These are phyloP conservation scores for Lonicera japonica DNA, from an alignment of 129 eudicot species.

Conservation along the genomic window DNA sequence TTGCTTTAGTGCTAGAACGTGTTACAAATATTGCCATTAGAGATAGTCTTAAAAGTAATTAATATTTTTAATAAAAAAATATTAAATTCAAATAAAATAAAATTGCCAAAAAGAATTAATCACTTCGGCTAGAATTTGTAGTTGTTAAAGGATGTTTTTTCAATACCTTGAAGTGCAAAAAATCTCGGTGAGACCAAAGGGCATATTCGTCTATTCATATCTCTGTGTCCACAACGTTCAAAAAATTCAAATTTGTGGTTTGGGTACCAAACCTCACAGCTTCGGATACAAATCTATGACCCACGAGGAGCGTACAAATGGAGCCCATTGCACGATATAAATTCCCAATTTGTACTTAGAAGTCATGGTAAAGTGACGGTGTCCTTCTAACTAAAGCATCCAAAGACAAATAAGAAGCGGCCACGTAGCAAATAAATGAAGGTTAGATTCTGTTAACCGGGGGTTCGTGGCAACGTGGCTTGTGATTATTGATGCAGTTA, in stretches of 20 bases:
- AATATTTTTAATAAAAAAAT: too few relatives aligned
- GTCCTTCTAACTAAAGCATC: not conserved
- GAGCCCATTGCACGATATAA: constrained; percentile 10
- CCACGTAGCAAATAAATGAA: not conserved
- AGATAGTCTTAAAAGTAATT: too few relatives aligned
- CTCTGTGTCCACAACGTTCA: constrained; percentile 30
- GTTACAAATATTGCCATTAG: too few relatives aligned
- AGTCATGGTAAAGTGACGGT: not conserved
- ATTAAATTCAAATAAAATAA: too few relatives aligned
- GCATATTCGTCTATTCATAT: constrained; percentile 2
- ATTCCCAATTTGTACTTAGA: not conserved
- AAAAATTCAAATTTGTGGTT: constrained; percentile 43
- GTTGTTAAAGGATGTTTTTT: too few relatives aligned
- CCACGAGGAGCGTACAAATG: constrained; percentile 25
- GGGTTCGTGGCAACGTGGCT: not conserved
- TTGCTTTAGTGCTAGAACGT: too few relatives aligned
- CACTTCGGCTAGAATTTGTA: too few relatives aligned
- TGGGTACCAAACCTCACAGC: constrained; percentile 44
- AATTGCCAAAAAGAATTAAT: too few relatives aligned
- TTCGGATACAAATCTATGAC: constrained; percentile 20
- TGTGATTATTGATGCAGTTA: not conserved
- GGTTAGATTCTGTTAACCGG: not conserved
- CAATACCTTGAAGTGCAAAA: too few relatives aligned
- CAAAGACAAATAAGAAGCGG: not conserved
- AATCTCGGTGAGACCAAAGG: constrained; percentile 9